Percentiles rank a stretch among this genome's conserved stretches.
Evolutionary conservation across 192 early-diverging fungal genomes (phyloP).

Genomic region (Podila epicladia): DNA sequence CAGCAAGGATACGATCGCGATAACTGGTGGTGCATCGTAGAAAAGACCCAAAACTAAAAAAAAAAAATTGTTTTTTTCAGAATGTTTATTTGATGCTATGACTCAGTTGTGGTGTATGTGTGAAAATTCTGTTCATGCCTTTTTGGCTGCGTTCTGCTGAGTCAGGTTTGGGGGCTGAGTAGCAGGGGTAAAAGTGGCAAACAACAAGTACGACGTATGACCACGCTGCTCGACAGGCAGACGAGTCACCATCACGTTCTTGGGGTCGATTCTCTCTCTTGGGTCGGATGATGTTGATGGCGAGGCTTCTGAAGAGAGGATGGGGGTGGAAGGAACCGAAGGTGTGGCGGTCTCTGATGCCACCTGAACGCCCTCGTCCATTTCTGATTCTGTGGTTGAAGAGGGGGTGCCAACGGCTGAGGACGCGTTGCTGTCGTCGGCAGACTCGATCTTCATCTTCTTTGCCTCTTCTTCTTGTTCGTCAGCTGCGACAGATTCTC

Average conservation of each 20-base stretch:
- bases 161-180: constrained; percentile 21
- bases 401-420: background rate
- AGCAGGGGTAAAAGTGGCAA: constrained; percentile 82
- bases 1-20: constrained; percentile 92
- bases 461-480: constrained; percentile 19
- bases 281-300: constrained; percentile 12
- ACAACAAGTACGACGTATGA: constrained; percentile 96
- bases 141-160: constrained; percentile 8
- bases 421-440: constrained; percentile 6
- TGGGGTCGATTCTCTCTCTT: constrained; percentile 46
- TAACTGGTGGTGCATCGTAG: constrained; percentile 91
- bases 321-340: background rate
- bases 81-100: too few relatives aligned
- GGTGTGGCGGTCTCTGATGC: background rate
- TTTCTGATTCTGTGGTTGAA: constrained; percentile 1
- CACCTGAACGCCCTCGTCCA: background rate
- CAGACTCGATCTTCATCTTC: constrained; percentile 22
- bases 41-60: constrained; percentile 54
- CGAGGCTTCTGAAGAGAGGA: constrained; percentile 18
- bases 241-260: constrained; percentile 69
- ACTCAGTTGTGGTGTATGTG: too few relatives aligned
- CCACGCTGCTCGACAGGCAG: constrained; percentile 71
- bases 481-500: constrained; percentile 8
- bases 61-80: too few relatives aligned
- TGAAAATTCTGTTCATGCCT: background rate